phyloP scores from a whole-genome alignment of 202 grass and related monocot species.

The Tripidium arundinaceum region DNA sequence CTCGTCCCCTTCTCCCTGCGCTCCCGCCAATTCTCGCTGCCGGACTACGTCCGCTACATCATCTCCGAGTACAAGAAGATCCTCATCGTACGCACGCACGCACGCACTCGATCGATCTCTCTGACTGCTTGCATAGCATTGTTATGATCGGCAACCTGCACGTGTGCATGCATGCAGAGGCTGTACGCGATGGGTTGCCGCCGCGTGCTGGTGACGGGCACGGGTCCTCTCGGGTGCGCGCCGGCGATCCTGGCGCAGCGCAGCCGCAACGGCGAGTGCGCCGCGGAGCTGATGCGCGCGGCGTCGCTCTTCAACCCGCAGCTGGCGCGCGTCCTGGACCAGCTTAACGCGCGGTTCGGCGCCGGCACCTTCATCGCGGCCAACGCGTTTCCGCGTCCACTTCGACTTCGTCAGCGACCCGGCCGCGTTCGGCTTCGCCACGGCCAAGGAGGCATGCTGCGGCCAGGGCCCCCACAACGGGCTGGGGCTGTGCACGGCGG shows the following conservation, averaged over 20 bases:
- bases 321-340: constrained; percentile 35
- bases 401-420: constrained; percentile 81
- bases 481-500: constrained; percentile 51
- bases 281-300: constrained; percentile 63
- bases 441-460: constrained; percentile 74
- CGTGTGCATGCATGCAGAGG: constrained; percentile 16
- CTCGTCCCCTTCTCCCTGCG: constrained; percentile 71
- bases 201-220: constrained; percentile 77
- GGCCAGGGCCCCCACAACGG: constrained; percentile 87
- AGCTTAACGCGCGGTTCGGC: constrained; percentile 50
- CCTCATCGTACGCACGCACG: constrained; percentile 49
- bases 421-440: constrained; percentile 55
- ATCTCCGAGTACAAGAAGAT: constrained; percentile 81
- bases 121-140: neutral
- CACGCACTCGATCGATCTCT: too few relatives aligned
- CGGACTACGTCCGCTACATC: constrained; percentile 73
- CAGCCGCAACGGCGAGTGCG: constrained; percentile 49
- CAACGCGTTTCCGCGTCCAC: constrained; percentile 71
- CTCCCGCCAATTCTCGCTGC: constrained; percentile 73
- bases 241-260: constrained; percentile 62
- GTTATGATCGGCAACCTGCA: too few relatives aligned
- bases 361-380: constrained; percentile 59
- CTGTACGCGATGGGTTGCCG: constrained; percentile 55
- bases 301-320: constrained; percentile 81
- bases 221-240: constrained; percentile 84